Evolutionary conservation across 352 stramenopile species (phyloP).

Genomic region (Pythium aristosporum): DNA sequence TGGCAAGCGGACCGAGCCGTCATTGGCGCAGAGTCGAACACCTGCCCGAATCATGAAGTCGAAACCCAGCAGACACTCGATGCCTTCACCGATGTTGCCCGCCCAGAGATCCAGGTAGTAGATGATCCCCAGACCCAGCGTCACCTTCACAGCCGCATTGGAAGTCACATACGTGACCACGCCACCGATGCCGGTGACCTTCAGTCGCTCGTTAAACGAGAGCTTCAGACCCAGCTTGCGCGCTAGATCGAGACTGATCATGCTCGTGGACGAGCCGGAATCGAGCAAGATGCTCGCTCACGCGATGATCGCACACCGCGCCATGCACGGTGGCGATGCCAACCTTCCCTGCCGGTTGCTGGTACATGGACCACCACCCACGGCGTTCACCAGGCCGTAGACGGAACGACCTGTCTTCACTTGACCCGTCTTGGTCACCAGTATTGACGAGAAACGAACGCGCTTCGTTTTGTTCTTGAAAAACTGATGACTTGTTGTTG

Average conservation of each 20-base stretch:
- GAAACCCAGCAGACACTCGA: slow-evolving; percentile 32
- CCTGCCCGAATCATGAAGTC: slow-evolving; percentile 32
- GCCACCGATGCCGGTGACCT: slow-evolving; percentile 11
- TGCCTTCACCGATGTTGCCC: slow-evolving; percentile 26
- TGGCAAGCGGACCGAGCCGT: slow-evolving; percentile 14
- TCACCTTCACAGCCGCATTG: slow-evolving; percentile 24
- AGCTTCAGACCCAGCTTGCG: slow-evolving; percentile 2
- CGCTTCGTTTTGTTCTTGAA: slow-evolving; percentile 6
- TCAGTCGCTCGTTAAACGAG: neutral
- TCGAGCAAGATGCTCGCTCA: slow-evolving; percentile 7
- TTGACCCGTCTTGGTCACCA: neutral
- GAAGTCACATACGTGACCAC: slow-evolving; percentile 20
- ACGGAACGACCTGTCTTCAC: neutral
- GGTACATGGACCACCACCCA: slow-evolving; percentile 11
- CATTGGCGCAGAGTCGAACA: slow-evolving; percentile 12
- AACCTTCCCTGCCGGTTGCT: neutral
- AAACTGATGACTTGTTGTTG: slow-evolving; percentile 4
- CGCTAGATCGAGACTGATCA: slow-evolving; percentile 11
- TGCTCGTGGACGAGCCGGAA: slow-evolving; percentile 4
- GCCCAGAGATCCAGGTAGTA: slow-evolving; percentile 29
- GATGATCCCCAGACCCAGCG: slow-evolving; percentile 19
- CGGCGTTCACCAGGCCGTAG: slow-evolving; percentile 11
- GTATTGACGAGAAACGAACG: slow-evolving; percentile 12
- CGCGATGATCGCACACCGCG: slow-evolving; percentile 12
- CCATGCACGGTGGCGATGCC: slow-evolving; percentile 7